Percentiles rank a stretch among this genome's conserved stretches.
phyloP scores from a whole-genome alignment of 768 basidiomycete genomes.

The Rhodotorula kratochvilovae region DNA sequence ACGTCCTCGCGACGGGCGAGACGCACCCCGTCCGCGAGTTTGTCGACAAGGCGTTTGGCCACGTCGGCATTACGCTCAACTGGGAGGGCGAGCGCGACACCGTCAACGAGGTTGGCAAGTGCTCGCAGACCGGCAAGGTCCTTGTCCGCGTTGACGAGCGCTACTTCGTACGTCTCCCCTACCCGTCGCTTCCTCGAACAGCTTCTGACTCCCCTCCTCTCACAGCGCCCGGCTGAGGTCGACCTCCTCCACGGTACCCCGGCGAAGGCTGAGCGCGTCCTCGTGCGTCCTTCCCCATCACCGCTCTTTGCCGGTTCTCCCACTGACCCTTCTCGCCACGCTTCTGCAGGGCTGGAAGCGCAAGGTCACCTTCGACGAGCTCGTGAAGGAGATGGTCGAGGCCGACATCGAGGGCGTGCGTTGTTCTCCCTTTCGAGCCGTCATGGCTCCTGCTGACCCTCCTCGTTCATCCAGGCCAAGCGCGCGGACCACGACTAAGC shows the following conservation, averaged over 20 bases:
- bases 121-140: constrained; percentile 62
- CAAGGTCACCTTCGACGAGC: constrained; percentile 69
- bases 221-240: constrained; percentile 39
- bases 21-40: constrained; percentile 91
- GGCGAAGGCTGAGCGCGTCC: constrained; percentile 76
- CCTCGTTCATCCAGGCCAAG: constrained; percentile 26
- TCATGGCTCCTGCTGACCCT: not conserved
- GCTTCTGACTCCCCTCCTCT: not conserved
- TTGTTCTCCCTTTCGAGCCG: not conserved
- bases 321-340: no score
- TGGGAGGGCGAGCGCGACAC: constrained; percentile 67
- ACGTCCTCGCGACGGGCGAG: constrained; percentile 91
- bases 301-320: no score
- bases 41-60: constrained; percentile 76
- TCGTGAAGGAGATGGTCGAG: constrained; percentile 88
- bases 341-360: constrained; percentile 72
- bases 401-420: constrained; percentile 62
- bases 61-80: constrained; percentile 63
- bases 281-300: constrained; percentile 45
- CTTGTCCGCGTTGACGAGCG: constrained; percentile 78
- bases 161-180: constrained; percentile 70
- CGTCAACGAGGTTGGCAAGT: constrained; percentile 69
- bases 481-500: constrained; percentile 31
- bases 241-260: constrained; percentile 83
- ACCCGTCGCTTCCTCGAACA: constrained; percentile 51